Base-by-base conservation (phyloP, 352 stramenopile species). In the Halophytophthora batemanensis region DNA sequence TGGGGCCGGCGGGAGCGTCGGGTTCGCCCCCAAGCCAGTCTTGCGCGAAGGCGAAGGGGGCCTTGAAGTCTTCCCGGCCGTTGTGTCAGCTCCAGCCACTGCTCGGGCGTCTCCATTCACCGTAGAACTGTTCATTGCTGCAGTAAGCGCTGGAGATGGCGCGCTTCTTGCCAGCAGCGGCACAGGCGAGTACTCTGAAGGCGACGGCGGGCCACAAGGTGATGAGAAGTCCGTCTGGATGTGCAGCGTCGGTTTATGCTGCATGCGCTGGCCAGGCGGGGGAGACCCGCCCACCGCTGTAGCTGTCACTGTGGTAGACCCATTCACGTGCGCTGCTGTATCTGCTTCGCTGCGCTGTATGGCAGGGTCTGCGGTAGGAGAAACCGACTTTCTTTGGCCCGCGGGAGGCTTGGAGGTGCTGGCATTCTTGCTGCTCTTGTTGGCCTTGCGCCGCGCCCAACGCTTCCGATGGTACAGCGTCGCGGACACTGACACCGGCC, bases 181-280 rank as follows among this genome's bases (percentile, higher is more conserved):
- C 5, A 71, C 45, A 14, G 62, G 66, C 10, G 66, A 75, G 2
- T 59, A 59, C 25, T 15, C 56, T 1, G 51, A 60, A 11, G 60
- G 52, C 21, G 51, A 59, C 4, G 42, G 41, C 29, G 44, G 53
- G 19, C 54, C 54, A 52, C 51, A 56, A 5, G 58, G 28, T 2
- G 39, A 12, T 1, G 56, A 65, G 25, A 70, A 70, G 28, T 73
- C 63, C 34, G 66, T 73, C 53, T 70, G 55, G n/a, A 73, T 51
- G 18, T 53, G 37, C n/a, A 72, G 59, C 53, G 64, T 57, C 39
- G 57, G 53, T 47, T 59, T 56, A 19, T 21, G 6, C 25, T 34
- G 55, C 13, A 37, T 33, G 33, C 54, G 64, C 42, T 59, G 61
- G 19, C 6, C 45, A 0, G 40, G 13, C 0, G 40, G 40, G 1